These are phyloP conservation scores for Geotrichum carabidarum DNA, from an alignment of 1,139 yeast genomes.

Conservation along the genomic window DNA sequence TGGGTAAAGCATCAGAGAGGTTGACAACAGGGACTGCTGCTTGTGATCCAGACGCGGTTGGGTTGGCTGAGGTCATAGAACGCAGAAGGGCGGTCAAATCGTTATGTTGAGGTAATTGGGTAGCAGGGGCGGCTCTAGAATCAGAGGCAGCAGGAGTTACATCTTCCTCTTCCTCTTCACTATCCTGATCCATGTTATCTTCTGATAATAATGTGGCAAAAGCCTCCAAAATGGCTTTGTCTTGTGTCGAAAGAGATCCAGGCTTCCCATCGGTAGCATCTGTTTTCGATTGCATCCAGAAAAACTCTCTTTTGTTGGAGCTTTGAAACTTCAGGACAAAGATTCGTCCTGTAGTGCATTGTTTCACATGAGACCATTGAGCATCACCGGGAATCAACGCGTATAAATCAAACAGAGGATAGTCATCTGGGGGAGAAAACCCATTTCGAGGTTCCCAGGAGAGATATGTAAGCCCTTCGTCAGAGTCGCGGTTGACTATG, in stretches of 20 bases:
- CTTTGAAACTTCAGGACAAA: conserved; percentile 75
- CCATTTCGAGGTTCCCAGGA: conserved; percentile 56
- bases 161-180: conserved; percentile 39
- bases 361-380: conserved; percentile 65
- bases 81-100: conserved; percentile 15
- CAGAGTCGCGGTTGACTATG: conserved; percentile 59
- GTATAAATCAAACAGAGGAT: conserved; percentile 50
- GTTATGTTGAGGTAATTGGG: background rate
- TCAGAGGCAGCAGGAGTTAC: conserved; percentile 12
- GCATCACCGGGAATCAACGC: conserved; percentile 92
- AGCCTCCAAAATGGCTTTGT: conserved; percentile 48
- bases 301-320: conserved; percentile 77
- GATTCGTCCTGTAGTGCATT: conserved; percentile 80
- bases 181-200: conserved; percentile 44
- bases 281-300: conserved; percentile 81
- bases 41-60: background rate
- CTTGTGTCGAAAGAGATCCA: conserved; percentile 54
- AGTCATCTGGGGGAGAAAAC: conserved; percentile 28
- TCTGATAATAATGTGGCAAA: conserved; percentile 51
- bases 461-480: conserved; percentile 50
- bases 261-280: conserved; percentile 53
- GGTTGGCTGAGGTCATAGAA: conserved; percentile 15
- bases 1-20: conserved; percentile 44
- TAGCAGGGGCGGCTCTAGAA: background rate
- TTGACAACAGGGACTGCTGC: conserved; percentile 27